Percentiles rank a stretch among this genome's conserved stretches.
Conservation (phyloP, 345 rosid species). For the Gossypium thurberi region DNA sequence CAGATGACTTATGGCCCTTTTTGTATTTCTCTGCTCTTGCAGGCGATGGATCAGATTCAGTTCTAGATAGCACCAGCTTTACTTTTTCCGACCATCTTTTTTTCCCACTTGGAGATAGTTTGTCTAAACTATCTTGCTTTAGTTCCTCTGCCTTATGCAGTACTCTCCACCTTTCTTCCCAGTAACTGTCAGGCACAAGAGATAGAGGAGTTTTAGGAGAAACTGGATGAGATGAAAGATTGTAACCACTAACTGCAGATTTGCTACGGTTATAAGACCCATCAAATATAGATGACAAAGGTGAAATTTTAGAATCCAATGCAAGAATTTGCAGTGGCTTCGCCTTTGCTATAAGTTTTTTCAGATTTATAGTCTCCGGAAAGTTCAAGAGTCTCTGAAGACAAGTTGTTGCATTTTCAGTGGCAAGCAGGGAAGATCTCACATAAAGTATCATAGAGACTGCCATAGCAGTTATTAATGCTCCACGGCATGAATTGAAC, state of each 20-base stretch:
- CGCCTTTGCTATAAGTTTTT: slow-evolving; percentile 59
- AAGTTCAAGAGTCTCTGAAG: slow-evolving; percentile 83
- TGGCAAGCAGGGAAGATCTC: slow-evolving; percentile 82
- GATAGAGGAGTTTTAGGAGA: slow-evolving; percentile 61
- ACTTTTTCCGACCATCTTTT: slow-evolving; percentile 75
- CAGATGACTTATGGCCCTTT: slow-evolving; percentile 35
- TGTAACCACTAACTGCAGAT: slow-evolving; percentile 41
- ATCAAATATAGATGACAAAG: slow-evolving; percentile 17
- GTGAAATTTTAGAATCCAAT: slow-evolving; percentile 35
- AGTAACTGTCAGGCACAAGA: slow-evolving; percentile 67
- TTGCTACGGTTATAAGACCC: slow-evolving; percentile 34
- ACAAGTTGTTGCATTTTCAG: slow-evolving; percentile 87
- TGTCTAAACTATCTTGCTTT: slow-evolving; percentile 30
- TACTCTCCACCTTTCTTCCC: slow-evolving; percentile 96
- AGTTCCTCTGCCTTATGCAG: slow-evolving; percentile 58
- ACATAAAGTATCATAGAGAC: slow-evolving; percentile 79
- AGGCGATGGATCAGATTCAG: slow-evolving; percentile 68
- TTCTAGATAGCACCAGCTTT: slow-evolving; percentile 50
- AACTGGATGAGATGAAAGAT: slow-evolving; percentile 44
- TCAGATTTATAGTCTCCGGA: slow-evolving; percentile 60
- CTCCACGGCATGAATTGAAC: slow-evolving; percentile 68
- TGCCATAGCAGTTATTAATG: slow-evolving; percentile 62
- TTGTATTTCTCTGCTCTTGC: slow-evolving; percentile 27
- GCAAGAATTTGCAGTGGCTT: slow-evolving; percentile 69
- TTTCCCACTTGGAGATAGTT: slow-evolving; percentile 36